Evolutionary conservation across 495 filamentous ascomycete genomes (phyloP).

Genomic region (Neurospora discreta): DNA sequence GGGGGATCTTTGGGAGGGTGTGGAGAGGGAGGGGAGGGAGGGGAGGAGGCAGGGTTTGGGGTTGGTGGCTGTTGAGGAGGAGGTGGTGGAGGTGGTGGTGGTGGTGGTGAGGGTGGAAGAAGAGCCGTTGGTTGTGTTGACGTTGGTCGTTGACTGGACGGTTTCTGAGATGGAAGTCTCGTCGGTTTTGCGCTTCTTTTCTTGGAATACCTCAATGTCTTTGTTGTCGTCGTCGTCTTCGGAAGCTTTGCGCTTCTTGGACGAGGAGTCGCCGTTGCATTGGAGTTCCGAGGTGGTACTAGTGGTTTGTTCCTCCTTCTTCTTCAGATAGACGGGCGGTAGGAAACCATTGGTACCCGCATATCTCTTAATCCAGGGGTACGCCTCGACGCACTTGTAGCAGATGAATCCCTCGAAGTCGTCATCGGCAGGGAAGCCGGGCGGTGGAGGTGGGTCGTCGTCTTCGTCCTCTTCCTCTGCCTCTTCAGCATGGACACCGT

Average conservation of each 20-base stretch:
- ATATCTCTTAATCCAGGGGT: constrained; percentile 88
- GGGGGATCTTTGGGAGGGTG: constrained; percentile 12
- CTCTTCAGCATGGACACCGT: constrained; percentile 9
- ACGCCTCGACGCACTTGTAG: constrained; percentile 81
- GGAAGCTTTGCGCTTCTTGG: constrained; percentile 71
- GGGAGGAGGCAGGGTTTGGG: constrained; percentile 29
- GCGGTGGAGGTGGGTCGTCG: constrained; percentile 50
- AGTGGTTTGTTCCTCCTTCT: constrained; percentile 9
- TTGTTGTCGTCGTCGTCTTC: constrained; percentile 40
- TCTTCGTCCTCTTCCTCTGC: constrained; percentile 28
- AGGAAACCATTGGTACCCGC: constrained; percentile 78
- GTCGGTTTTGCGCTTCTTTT: constrained; percentile 51
- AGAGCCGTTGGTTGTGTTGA: background rate
- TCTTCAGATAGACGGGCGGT: constrained; percentile 45
- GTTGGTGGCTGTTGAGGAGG: background rate
- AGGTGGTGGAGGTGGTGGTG: background rate
- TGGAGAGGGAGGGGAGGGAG: constrained; percentile 36
- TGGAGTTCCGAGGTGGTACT: background rate
- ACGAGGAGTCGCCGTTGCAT: constrained; percentile 11
- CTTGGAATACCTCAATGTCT: constrained; percentile 16
- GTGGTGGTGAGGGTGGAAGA: too few species aligned
- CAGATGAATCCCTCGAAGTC: constrained; percentile 84
- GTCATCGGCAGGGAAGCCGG: constrained; percentile 80
- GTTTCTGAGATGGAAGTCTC: constrained; percentile 1
- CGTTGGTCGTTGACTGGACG: background rate